phyloP scores from a whole-genome alignment of 2,329 filamentous ascomycete species.

The Epichloe uncinata region DNA sequence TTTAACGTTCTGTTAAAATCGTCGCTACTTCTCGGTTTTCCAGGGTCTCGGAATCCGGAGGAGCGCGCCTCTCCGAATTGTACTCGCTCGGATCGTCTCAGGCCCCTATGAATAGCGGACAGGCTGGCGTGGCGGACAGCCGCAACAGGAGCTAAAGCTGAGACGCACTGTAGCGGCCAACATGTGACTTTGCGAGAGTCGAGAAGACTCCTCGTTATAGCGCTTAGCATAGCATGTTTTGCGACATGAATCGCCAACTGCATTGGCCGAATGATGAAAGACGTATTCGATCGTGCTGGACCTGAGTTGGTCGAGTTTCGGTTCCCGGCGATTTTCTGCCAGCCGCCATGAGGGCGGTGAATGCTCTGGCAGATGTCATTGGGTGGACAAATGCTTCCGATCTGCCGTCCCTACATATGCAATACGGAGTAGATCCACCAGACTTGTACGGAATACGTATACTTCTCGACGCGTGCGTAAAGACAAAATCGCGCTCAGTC shows the following conservation, averaged over 20 bases:
- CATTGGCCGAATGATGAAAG: not conserved
- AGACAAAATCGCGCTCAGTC: not conserved
- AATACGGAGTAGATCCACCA: not conserved
- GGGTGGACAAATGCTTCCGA: not conserved
- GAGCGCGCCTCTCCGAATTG: conserved; percentile 13
- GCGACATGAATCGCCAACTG: conserved; percentile 1
- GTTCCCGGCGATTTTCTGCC: conserved; percentile 15
- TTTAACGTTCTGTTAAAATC: conserved; percentile 10
- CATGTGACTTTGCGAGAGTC: conserved; percentile 11
- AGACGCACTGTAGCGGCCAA: not conserved
- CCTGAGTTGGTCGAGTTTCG: not conserved
- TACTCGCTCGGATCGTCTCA: conserved; percentile 35
- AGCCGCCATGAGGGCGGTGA: conserved; percentile 4
- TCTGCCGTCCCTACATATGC: not conserved
- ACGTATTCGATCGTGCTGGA: not conserved
- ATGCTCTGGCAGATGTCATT: not conserved
- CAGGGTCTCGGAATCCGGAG: conserved; percentile 5
- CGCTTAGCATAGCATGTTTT: conserved; percentile 17
- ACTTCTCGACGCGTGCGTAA: not conserved
- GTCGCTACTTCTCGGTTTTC: conserved; percentile 7
- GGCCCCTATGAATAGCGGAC: conserved; percentile 56
- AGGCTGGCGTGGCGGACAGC: conserved; percentile 27
- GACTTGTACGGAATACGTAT: not conserved
- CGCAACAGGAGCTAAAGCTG: not conserved
- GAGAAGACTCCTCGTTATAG: conserved; percentile 11